Evolutionary conservation across 1,139 yeast species (phyloP).

Genomic region (Candida sp.): DNA sequence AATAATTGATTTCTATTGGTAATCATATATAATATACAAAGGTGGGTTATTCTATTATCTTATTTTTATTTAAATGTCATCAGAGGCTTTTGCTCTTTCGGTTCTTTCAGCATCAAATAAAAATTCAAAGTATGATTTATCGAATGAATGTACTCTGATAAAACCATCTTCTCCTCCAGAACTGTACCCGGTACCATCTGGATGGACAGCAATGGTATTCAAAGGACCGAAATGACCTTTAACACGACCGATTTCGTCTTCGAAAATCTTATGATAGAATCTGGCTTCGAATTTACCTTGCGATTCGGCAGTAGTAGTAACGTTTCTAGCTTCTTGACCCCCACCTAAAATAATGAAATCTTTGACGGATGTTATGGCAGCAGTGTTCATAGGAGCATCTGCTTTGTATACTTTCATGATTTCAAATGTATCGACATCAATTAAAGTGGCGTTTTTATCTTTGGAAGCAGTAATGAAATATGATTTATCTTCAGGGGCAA

Average conservation of each 20-base stretch:
- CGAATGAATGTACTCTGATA: conserved; percentile 91
- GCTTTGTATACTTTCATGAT: conserved; percentile 75
- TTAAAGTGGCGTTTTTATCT: conserved; percentile 82
- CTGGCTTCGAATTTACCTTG: conserved; percentile 98
- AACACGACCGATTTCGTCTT: conserved; percentile 95
- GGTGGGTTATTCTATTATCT: too few relatives aligned
- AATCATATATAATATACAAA: too few relatives aligned
- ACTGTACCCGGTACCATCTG: conserved; percentile 89
- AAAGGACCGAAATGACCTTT: conserved; percentile 99
- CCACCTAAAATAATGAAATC: conserved; percentile 95
- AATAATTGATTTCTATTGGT: too few relatives aligned
- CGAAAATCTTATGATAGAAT: conserved; percentile 91
- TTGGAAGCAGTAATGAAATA: conserved; percentile 92
- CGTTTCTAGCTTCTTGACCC: conserved; percentile 99
- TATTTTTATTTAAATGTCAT: conserved; percentile 9
- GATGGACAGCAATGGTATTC: conserved; percentile 91
- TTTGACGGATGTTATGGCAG: conserved; percentile 89
- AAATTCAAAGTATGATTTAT: conserved; percentile 88
- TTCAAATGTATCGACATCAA: conserved; percentile 74
- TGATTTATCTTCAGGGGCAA: conserved; percentile 74
- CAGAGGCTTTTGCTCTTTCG: conserved; percentile 48
- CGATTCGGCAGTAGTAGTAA: conserved; percentile 89
- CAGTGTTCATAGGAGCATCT: conserved; percentile 95
- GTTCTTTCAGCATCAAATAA: conserved; percentile 90
- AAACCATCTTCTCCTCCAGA: conserved; percentile 99